These are phyloP conservation scores for Globisporangium takayamanum DNA, from an alignment of 352 stramenopile genomes.

Conservation along the genomic window DNA sequence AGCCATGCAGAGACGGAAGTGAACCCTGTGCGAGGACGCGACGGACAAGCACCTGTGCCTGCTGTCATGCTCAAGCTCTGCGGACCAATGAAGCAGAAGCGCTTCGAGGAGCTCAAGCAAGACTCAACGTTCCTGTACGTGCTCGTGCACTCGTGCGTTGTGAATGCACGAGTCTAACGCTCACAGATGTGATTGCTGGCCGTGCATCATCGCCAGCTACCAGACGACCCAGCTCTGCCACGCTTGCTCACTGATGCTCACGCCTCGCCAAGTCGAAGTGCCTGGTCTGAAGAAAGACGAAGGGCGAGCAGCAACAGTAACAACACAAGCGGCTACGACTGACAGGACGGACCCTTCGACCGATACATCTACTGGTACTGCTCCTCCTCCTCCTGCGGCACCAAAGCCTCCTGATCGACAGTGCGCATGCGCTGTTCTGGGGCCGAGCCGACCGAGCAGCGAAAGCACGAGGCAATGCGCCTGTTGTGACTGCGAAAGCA, in stretches of 20 bases:
- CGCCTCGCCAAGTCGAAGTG: constrained; percentile 9
- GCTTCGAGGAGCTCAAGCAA: constrained; percentile 37
- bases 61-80: constrained; percentile 27
- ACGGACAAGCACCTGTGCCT: constrained; percentile 19
- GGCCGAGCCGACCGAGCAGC: constrained; percentile 21
- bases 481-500: constrained; percentile 13
- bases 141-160: neutral
- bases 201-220: constrained; percentile 17
- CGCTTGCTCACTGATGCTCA: constrained; percentile 25
- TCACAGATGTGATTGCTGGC: neutral
- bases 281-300: neutral
- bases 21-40: constrained; percentile 8
- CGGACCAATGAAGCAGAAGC: constrained; percentile 24
- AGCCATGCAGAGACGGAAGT: constrained; percentile 21
- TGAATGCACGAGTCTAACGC: neutral
- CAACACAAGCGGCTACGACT: neutral
- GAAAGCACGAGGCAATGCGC: neutral
- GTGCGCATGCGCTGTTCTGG: constrained; percentile 33
- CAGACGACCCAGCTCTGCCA: constrained; percentile 40
- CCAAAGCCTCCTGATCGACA: constrained; percentile 18
- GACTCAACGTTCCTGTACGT: constrained; percentile 34
- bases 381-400: neutral
- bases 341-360: neutral
- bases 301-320: neutral
- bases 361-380: neutral